phyloP scores from a whole-genome alignment of 2,329 filamentous ascomycete species.

The Penicillium sp. region DNA sequence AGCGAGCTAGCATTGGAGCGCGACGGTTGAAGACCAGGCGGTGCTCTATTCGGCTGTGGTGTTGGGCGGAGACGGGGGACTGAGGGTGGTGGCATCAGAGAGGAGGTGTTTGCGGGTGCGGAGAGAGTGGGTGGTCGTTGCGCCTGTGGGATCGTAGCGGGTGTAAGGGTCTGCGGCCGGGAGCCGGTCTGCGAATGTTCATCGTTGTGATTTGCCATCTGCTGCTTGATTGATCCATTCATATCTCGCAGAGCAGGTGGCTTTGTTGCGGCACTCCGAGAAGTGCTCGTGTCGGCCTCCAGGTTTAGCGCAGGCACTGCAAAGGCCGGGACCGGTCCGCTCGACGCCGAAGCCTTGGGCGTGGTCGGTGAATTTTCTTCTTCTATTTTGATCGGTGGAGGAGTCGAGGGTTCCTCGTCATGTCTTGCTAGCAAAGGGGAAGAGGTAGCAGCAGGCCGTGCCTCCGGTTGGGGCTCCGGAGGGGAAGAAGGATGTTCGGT shows the following conservation, averaged over 20 bases:
- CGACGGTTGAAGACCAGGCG: constrained; percentile 25
- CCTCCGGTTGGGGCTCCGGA: constrained; percentile 20
- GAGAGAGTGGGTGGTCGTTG: constrained; percentile 9
- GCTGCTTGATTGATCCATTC: constrained; percentile 4
- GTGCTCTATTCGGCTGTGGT: constrained; percentile 20
- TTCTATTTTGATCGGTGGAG: constrained; percentile 9
- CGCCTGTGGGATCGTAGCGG: constrained; percentile 13
- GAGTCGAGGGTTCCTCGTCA: constrained; percentile 3
- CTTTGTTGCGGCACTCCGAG: constrained; percentile 4
- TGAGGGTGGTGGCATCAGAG: constrained; percentile 37
- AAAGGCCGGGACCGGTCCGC: constrained; percentile 18
- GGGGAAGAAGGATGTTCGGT: constrained; percentile 10
- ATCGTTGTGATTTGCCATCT: constrained; percentile 9
- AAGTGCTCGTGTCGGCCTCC: constrained; percentile 17
- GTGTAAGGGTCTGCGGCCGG: constrained; percentile 6
- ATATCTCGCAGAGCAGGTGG: constrained; percentile 6
- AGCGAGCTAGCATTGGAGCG: constrained; percentile 33
- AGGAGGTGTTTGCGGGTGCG: constrained; percentile 17
- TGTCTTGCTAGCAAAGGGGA: constrained; percentile 9
- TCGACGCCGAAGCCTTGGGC: constrained; percentile 36
- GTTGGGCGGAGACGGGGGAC: constrained; percentile 28
- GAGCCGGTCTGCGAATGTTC: constrained; percentile 4
- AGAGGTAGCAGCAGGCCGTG: constrained; percentile 8
- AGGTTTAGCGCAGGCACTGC: constrained; percentile 36
- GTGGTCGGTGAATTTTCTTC: constrained; percentile 32